Evolutionary conservation across 2,329 filamentous ascomycete species (phyloP), one percentile per base, ranked within the genome.

Genomic region (Mycosphaerella sp.): DNA sequence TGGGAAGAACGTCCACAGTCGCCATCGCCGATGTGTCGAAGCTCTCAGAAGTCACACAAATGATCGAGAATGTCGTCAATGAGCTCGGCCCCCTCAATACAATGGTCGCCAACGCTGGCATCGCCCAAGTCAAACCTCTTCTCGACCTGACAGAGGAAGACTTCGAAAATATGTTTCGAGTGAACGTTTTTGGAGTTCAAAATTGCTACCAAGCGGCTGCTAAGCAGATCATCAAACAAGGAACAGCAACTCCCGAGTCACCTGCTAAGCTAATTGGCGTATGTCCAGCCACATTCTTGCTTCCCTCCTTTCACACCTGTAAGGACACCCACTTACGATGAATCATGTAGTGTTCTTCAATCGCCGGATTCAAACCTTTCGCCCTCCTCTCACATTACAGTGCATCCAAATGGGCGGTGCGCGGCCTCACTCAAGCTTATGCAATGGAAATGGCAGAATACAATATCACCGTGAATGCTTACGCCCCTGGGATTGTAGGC

Each of bases 401-500:
- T 16, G 78, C 81, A 3, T 75, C 75, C 13, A 87, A 87, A 62
- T 85, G 76, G 70, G 84, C 84, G 0, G 81, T 87, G 1, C 73
- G 83, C 3, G 82, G 82, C 0, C 68, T 87, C 44, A 83, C 79
- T 0, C 81, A 86, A 64, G 79, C 76, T 0, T 84, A 83, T 56
- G 82, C 83, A 0, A 80, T 84, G 74, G 82, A 84, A 55, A 73
- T 85, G 67, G 82, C 82, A 0, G 66, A 69, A 41, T 76, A 86
- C 62, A 73, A 79, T 52, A 86, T 87, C 63, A 85, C 79, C 0
- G 81, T 78, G 16, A 86, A 86, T 58, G 76, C 78, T 0, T 86
- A 85, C 59, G 82, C 80, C 0, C 83, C 83, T 0, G 84, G 84
- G 0, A 84, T 86, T 42, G 81, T 86, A 0, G 80, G 77, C 0